Evolutionary conservation across 352 stramenopile genomes (phyloP).

Genomic region (Globisporangium parvum): DNA sequence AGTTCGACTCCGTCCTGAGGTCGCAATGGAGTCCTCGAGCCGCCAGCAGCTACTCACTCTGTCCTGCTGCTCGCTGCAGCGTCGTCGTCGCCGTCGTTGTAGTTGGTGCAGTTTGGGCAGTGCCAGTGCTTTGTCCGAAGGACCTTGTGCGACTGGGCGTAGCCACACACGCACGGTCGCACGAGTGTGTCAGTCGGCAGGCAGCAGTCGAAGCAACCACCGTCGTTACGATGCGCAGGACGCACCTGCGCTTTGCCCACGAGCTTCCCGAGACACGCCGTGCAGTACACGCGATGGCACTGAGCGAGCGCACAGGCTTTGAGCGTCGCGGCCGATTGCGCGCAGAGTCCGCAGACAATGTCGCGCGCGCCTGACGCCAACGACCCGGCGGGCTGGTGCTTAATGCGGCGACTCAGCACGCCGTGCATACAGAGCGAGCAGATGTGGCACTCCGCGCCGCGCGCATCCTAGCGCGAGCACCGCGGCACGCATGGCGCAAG

Average conservation of each 20-base stretch:
- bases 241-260: constrained; percentile 44
- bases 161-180: not conserved
- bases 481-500: too few relatives aligned
- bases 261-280: constrained; percentile 50
- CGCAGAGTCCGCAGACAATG: constrained; percentile 45
- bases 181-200: not conserved
- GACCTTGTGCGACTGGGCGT: constrained; percentile 40
- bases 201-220: not conserved
- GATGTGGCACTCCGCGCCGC: constrained; percentile 37
- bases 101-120: constrained; percentile 54
- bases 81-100: constrained; percentile 5
- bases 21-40: not conserved
- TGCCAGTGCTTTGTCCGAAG: constrained; percentile 51
- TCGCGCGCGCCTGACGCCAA: constrained; percentile 10
- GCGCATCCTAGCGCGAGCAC: constrained; percentile 28
- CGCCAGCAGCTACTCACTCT: not conserved
- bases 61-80: not conserved
- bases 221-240: not conserved
- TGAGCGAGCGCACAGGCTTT: constrained; percentile 13
- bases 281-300: constrained; percentile 49
- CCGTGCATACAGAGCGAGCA: constrained; percentile 67
- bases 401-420: constrained; percentile 33
- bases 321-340: constrained; percentile 8
- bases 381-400: constrained; percentile 2
- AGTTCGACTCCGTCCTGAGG: not conserved